These are phyloP conservation scores for Polyplosphaeria fusca DNA, from an alignment of 495 filamentous ascomycete species.

Conservation along the genomic window DNA sequence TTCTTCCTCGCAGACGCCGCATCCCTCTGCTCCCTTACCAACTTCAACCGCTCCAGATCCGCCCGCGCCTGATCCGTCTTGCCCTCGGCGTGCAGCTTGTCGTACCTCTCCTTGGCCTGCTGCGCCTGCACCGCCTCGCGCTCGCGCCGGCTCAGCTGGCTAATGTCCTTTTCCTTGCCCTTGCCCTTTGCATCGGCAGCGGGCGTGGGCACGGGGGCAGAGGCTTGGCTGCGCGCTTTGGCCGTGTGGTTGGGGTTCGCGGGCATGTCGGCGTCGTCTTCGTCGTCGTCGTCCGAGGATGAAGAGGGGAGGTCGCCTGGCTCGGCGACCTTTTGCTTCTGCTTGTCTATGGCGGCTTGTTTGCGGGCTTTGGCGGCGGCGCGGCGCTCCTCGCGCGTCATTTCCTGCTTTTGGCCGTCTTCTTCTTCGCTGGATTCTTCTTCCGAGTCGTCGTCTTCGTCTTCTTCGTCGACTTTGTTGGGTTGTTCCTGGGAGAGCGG, in stretches of 20 bases:
- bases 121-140: conserved; percentile 84
- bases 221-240: conserved; percentile 60
- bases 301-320: conserved; percentile 81
- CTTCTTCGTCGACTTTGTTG: conserved; percentile 41
- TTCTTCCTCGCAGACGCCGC: conserved; percentile 76
- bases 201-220: conserved; percentile 50
- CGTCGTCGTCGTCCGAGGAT: conserved; percentile 57
- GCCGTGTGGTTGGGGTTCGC: conserved; percentile 88
- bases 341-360: conserved; percentile 74
- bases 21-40: conserved; percentile 83
- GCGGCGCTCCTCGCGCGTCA: conserved; percentile 84
- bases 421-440: conserved; percentile 43
- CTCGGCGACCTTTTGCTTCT: conserved; percentile 59
- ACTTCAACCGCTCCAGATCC: conserved; percentile 77
- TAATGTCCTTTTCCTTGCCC: conserved; percentile 39
- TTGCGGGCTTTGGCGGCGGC: conserved; percentile 89
- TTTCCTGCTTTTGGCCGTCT: conserved; percentile 42
- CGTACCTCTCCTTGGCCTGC: conserved; percentile 83
- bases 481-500: conserved; percentile 46
- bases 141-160: conserved; percentile 74
- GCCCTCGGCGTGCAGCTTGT: conserved; percentile 90
- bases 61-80: conserved; percentile 95
- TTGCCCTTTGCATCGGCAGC: conserved; percentile 35
- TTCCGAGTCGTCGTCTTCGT: conserved; percentile 45
- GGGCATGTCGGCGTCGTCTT: conserved; percentile 62